Evolutionary conservation across 2,329 filamentous ascomycete species (phyloP).

Genomic region (Trichoderma hamatum): DNA sequence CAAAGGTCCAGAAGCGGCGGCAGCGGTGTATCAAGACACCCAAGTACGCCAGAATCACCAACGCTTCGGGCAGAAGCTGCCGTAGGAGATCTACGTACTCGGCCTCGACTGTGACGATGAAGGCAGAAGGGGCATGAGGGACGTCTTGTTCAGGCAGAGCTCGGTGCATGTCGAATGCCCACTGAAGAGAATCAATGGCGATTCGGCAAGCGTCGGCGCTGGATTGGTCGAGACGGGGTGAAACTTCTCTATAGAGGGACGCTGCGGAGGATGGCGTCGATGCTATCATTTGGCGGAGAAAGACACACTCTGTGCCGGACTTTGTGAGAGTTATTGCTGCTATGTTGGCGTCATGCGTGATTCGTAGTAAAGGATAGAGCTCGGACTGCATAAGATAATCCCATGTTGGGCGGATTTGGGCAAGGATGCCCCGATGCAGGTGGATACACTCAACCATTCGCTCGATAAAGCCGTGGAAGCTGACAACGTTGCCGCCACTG

Average conservation of each 20-base stretch:
- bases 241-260: constrained; percentile 37
- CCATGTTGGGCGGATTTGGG: constrained; percentile 42
- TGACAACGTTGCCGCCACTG: constrained; percentile 22
- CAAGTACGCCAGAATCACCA: constrained; percentile 54
- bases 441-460: constrained; percentile 47
- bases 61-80: constrained; percentile 44
- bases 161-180: constrained; percentile 41
- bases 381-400: constrained; percentile 42
- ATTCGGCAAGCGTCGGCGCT: constrained; percentile 37
- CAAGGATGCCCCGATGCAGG: constrained; percentile 49
- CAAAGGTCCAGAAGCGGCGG: constrained; percentile 46
- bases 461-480: constrained; percentile 46
- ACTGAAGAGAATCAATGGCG: constrained; percentile 38
- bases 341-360: constrained; percentile 29
- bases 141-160: constrained; percentile 32
- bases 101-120: constrained; percentile 38
- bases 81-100: constrained; percentile 43
- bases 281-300: constrained; percentile 29
- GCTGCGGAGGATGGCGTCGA: constrained; percentile 31
- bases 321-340: constrained; percentile 3
- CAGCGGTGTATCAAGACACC: constrained; percentile 51
- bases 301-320: constrained; percentile 35
- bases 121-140: constrained; percentile 40
- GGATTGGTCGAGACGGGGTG: constrained; percentile 31
- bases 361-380: constrained; percentile 36